Evolutionary conservation across 805 yeast species (phyloP).

Genomic region (Candida suzukii): DNA sequence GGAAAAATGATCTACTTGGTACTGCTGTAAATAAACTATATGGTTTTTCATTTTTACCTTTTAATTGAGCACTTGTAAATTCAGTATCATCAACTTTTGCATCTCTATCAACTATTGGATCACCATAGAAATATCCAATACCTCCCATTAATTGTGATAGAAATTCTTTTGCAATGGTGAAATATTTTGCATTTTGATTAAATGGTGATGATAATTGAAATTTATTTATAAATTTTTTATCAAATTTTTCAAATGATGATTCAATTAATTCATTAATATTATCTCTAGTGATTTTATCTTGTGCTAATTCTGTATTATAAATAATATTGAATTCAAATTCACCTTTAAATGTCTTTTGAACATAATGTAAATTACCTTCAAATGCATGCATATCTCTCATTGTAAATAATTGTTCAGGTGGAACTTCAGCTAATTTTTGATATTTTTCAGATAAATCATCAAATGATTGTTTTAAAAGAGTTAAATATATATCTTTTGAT

Average conservation of each 20-base stretch:
- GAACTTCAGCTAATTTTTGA: constrained; percentile 21
- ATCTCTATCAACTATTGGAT: constrained; percentile 69
- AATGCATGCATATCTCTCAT: constrained; percentile 53
- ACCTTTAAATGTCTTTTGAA: constrained; percentile 74
- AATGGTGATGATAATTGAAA: constrained; percentile 54
- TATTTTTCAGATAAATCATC: constrained; percentile 30
- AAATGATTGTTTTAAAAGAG: constrained; percentile 66
- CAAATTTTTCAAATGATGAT: constrained; percentile 31
- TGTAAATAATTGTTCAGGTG: constrained; percentile 44
- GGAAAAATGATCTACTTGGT: constrained; percentile 91
- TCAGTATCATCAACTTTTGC: constrained; percentile 64
- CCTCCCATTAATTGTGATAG: constrained; percentile 86
- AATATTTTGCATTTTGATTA: constrained; percentile 28
- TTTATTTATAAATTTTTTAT: constrained; percentile 41
- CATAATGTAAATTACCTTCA: constrained; percentile 70
- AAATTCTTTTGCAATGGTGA: constrained; percentile 65
- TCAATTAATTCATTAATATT: constrained; percentile 31
- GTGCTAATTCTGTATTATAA: constrained; percentile 41
- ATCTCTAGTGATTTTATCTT: constrained; percentile 30
- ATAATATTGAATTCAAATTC: constrained; percentile 67
- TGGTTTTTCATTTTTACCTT: constrained; percentile 69
- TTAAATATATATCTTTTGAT: constrained; percentile 67
- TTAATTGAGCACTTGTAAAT: constrained; percentile 41
- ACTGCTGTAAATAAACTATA: constrained; percentile 70
- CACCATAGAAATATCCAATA: constrained; percentile 81